Evolutionary conservation across 2,329 filamentous ascomycete genomes (phyloP), one percentile per base, ranked within the genome.

Genomic region (Aspergillus ibericus): DNA sequence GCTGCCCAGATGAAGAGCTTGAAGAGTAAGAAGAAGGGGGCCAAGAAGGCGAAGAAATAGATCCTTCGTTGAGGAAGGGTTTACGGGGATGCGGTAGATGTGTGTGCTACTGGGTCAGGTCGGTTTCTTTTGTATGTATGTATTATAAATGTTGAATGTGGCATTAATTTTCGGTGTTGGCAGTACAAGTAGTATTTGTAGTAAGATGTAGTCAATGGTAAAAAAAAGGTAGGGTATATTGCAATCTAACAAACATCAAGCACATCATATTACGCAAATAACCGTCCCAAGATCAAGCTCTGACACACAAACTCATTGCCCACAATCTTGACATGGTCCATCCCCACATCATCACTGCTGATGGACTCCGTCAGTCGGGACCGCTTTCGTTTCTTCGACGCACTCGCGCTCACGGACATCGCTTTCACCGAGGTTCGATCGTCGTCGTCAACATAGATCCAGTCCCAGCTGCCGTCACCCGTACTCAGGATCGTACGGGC

Each of bases 221-320:
- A 25, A 25, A 25, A 25, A 25, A 25, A 25, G 22, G 22, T 25
- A 40, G 38, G 38, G 44, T 48, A 48, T 48, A 48, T 48, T 48
- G 25, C 44, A 32, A 32, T 32, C 20, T 32, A 32, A 10, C 29
- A 32, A 32, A 32, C 27, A 8, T 20, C n/a, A 18, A 40, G 8
- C 18, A 15, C 6, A n/a, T 40, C 35, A 38, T 32, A 47, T 48
- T 9, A 3, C 29, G 8, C 8, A 53, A 92, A 84, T 65, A 97
- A 77, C 60, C 87, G 85, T 0, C 93, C 93, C 52, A 96, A 74
- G 63, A 99, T 97, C 59, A 98, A 79, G 73, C 92, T 97, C 80
- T 99, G 93, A 56, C 96, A 88, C 20, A 98, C 86, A 70, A 93
- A 86, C 75, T 98, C 93, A 72, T 96, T 89, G 56, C 88, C 89